Percentiles rank a stretch among this genome's conserved stretches.
phyloP scores from a whole-genome alignment of 495 filamentous ascomycete species.

The Polyplosphaeria fusca region DNA sequence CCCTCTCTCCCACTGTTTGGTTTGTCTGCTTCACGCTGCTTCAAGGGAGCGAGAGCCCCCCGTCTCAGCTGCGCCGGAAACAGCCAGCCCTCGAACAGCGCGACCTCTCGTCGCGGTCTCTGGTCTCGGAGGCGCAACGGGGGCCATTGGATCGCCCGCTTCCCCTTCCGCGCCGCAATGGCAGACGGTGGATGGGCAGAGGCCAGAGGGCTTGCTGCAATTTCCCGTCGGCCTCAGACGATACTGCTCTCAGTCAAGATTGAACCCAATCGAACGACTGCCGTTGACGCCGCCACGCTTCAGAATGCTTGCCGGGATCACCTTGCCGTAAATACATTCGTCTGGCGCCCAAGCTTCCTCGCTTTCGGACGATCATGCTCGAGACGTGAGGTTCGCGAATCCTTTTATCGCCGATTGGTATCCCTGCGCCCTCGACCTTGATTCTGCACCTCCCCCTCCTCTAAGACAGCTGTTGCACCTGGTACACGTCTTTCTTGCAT shows the following conservation, averaged over 20 bases:
- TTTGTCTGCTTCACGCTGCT: too few relatives aligned
- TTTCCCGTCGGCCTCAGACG: conserved; percentile 15
- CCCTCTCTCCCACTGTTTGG: too few relatives aligned
- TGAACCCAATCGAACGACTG: not conserved
- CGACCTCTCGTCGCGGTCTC: not conserved
- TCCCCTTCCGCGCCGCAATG: not conserved
- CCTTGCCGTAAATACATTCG: not conserved
- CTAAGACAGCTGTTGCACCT: not conserved
- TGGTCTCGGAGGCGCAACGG: not conserved
- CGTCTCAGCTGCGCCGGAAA: conserved; percentile 2
- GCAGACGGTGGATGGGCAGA: conserved; percentile 3
- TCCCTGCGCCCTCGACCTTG: conserved; percentile 12
- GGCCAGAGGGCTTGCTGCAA: conserved; percentile 9
- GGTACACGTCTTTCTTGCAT: conserved; percentile 4
- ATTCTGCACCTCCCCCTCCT: conserved; percentile 3
- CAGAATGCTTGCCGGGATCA: not conserved
- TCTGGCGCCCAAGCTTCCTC: conserved; percentile 4
- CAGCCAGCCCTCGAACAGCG: not conserved
- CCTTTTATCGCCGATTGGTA: conserved; percentile 11
- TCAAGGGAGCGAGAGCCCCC: conserved; percentile 9
- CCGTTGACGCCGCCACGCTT: conserved; percentile 10
- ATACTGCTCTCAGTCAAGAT: conserved; percentile 1
- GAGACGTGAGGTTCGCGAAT: not conserved
- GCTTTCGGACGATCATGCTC: not conserved
- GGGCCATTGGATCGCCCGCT: not conserved